Base-by-base conservation (phyloP, 2,329 filamentous ascomycete species). In the Arthrocladium fulminans region DNA sequence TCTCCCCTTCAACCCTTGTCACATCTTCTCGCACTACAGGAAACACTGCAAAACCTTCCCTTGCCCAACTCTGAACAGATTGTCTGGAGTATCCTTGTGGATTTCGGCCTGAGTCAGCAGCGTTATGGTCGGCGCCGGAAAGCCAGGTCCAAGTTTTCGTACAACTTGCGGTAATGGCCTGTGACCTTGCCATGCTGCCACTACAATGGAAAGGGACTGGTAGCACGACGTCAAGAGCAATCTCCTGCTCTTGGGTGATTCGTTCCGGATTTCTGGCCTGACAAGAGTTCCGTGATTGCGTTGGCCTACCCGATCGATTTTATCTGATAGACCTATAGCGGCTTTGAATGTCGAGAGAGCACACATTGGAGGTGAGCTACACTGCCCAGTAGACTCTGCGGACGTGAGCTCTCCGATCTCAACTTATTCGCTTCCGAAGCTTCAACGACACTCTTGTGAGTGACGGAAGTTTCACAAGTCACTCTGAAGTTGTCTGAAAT, bases 401-500 rank as follows among this genome's bases (percentile, higher is more conserved):
- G 57, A 49, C 0, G 62, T 65, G 8, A 58, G 51, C 15, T 66
- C 59, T 1, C 68, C 68, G 1, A 67, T 41, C 39, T 65, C 60
- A 9, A 69, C 9, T 49, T 45, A 27, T 71, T 70, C 7, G 59
- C 40, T 13, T 57, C 51, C 15, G 71, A 53, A 0, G 63, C 53
- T 3, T 60, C 48, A 22, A 67, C 62, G n/a, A 71, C 61, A 2
- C 54, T 50, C 3, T 59, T 56, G 45, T 66, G 67, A 7, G 65
- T 54, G 9, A 71, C 50, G 1, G 67, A 67, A 2, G 61, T 58
- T 42, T 70, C 65, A 50, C 65, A 68, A 63, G 68, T 69, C 2
- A 66, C 58, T 4, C 61, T 58, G 12, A 60, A 61, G 3, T 54
- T 55, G 5, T 54, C 51, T 63, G 29, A 61, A 60, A 24, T 65